Percentiles rank a stretch among this genome's conserved stretches.
Conservation (phyloP, 1,284 basidiomycete species). For the Taiwanofungus camphoratus region DNA sequence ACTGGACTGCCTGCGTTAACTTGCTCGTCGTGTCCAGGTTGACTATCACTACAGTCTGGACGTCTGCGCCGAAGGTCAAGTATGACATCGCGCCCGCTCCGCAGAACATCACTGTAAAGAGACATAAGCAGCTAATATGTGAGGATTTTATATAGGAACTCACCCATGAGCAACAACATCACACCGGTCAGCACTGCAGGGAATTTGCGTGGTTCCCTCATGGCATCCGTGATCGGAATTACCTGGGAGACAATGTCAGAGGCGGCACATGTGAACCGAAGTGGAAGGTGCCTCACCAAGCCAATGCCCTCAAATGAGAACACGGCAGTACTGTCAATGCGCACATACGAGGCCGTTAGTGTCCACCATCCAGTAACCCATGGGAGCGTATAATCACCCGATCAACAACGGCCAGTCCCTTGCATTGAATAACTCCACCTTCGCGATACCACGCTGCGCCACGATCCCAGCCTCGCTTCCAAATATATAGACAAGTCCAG, state of each 20-base stretch:
- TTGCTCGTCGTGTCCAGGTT: constrained; percentile 85
- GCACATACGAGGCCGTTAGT: not conserved
- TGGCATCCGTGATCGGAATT: constrained; percentile 95
- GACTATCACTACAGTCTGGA: constrained; percentile 93
- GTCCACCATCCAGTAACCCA: constrained; percentile 2
- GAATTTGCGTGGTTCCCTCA: constrained; percentile 93
- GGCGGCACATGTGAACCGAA: not conserved
- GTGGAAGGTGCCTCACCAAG: constrained; percentile 49
- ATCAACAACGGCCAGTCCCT: constrained; percentile 90
- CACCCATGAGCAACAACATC: constrained; percentile 77
- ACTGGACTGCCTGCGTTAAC: constrained; percentile 88
- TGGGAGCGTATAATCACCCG: constrained; percentile 50
- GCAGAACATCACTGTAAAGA: constrained; percentile 69
- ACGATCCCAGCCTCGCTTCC: constrained; percentile 73
- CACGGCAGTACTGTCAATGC: constrained; percentile 79
- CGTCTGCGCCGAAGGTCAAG: constrained; percentile 80
- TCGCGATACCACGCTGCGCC: constrained; percentile 64
- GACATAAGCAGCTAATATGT: constrained; percentile 8
- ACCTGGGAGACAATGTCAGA: constrained; percentile 37
- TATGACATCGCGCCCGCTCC: constrained; percentile 89
- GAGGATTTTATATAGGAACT: constrained; percentile 12
- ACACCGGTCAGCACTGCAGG: constrained; percentile 85
- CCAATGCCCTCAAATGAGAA: constrained; percentile 99
- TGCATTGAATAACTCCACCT: constrained; percentile 85
- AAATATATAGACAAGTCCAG: constrained; percentile 85